A percentile compares a stretch with the other conserved stretches of the same genome.
Evolutionary conservation across 495 filamentous ascomycete species (phyloP).

Genomic region (Cudoniella acicularis): DNA sequence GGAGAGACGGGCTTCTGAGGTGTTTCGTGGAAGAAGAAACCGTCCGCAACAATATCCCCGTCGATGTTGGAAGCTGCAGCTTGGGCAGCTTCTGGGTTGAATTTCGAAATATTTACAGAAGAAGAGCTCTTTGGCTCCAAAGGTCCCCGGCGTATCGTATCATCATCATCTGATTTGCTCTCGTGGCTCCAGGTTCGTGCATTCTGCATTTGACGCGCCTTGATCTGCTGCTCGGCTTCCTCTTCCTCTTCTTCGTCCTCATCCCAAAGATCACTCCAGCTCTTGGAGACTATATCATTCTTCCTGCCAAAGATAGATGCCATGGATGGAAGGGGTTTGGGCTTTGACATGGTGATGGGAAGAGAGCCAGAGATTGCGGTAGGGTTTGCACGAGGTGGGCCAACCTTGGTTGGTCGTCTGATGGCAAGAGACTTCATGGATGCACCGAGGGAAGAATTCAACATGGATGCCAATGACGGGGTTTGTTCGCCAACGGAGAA

Average conservation of each 20-base stretch:
- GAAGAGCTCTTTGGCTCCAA: conserved; percentile 49
- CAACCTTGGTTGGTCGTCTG: conserved; percentile 32
- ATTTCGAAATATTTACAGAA: conserved; percentile 42
- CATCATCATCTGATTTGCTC: conserved; percentile 42
- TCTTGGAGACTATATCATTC: conserved; percentile 78
- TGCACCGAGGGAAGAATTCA: conserved; percentile 69
- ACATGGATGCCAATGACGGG: conserved; percentile 73
- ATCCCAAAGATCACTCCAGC: conserved; percentile 96
- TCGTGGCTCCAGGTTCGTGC: conserved; percentile 79
- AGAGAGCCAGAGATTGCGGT: conserved; percentile 71
- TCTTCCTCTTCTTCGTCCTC: conserved; percentile 74
- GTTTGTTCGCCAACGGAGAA: conserved; percentile 65
- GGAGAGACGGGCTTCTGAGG: conserved; percentile 28
- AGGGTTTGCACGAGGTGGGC: conserved; percentile 43
- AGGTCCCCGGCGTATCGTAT: conserved; percentile 35
- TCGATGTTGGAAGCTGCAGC: conserved; percentile 45
- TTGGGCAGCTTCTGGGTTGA: conserved; percentile 34
- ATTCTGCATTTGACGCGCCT: conserved; percentile 67
- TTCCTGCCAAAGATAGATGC: conserved; percentile 75
- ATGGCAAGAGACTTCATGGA: conserved; percentile 59
- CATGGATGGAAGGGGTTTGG: conserved; percentile 60
- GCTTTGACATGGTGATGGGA: conserved; percentile 64
- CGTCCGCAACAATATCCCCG: conserved; percentile 56
- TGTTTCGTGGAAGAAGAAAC: conserved; percentile 65
- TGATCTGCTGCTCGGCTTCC: conserved; percentile 55